Evolutionary conservation across 257 asterid species (phyloP).

Genomic region (Buddleja alternifolia): DNA sequence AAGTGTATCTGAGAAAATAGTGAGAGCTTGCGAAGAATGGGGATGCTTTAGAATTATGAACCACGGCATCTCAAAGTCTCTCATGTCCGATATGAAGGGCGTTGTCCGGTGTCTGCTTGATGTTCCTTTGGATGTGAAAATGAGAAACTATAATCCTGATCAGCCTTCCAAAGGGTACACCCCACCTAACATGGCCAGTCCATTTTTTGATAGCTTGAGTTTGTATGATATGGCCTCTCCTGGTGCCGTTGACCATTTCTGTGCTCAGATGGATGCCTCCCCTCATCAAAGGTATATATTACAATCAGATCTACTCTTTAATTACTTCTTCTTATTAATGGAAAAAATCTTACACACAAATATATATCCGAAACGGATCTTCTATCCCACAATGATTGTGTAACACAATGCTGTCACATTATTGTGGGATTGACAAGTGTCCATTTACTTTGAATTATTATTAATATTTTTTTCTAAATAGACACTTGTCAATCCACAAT

Average conservation of each 20-base stretch:
- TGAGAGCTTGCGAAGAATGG: constrained; percentile 49
- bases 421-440: too few relatives aligned
- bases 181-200: too few relatives aligned
- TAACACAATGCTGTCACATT: too few relatives aligned
- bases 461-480: too few relatives aligned
- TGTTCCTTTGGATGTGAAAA: constrained; percentile 47
- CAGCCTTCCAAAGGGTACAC: constrained; percentile 40
- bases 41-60: constrained; percentile 51
- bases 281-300: constrained; percentile 42
- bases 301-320: too few relatives aligned
- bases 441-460: too few relatives aligned
- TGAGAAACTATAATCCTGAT: constrained; percentile 34
- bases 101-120: constrained; percentile 34
- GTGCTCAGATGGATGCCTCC: constrained; percentile 40
- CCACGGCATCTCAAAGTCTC: constrained; percentile 37
- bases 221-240: constrained; percentile 43
- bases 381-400: too few relatives aligned
- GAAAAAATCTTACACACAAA: too few relatives aligned
- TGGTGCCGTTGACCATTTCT: constrained; percentile 34
- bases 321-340: too few relatives aligned
- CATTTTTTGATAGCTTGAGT: constrained; percentile 50
- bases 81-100: constrained; percentile 44
- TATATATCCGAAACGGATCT: too few relatives aligned
- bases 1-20: constrained; percentile 29
- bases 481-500: too few relatives aligned